Evolutionary conservation across 495 filamentous ascomycete species (phyloP).

Genomic region (Annulohypoxylon nitens): DNA sequence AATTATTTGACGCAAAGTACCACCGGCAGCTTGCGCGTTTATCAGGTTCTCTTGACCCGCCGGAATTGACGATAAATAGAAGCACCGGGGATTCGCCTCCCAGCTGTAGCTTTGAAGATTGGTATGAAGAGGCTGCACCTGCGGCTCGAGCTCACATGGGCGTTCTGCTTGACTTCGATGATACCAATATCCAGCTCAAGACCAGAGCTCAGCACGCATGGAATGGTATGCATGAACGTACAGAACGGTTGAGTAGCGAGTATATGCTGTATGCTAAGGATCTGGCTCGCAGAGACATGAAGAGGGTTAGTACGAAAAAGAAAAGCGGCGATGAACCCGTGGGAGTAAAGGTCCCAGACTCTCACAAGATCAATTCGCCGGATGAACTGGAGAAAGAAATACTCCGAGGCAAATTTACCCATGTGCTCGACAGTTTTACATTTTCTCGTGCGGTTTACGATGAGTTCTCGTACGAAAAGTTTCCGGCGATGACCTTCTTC

Average conservation of each 20-base stretch:
- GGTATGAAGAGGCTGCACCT: slow-evolving; percentile 61
- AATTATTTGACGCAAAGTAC: slow-evolving; percentile 57
- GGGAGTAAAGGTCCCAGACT: background rate
- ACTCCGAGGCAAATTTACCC: background rate
- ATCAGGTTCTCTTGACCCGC: slow-evolving; percentile 63
- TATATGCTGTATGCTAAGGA: background rate
- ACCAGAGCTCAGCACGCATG: too few species aligned
- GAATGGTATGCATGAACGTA: background rate
- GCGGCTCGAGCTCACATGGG: slow-evolving; percentile 56
- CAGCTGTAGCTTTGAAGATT: slow-evolving; percentile 65
- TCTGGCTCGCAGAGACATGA: background rate
- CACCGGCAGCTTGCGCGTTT: slow-evolving; percentile 56
- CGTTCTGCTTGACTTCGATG: slow-evolving; percentile 4
- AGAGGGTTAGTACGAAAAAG: background rate
- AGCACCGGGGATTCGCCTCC: background rate
- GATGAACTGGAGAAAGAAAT: background rate
- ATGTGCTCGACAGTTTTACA: slow-evolving; percentile 68
- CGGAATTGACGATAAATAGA: slow-evolving; percentile 42
- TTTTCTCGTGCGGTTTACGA: slow-evolving; percentile 76
- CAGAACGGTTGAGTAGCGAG: background rate
- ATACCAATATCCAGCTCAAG: background rate
- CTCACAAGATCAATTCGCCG: background rate
- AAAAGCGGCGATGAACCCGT: background rate
- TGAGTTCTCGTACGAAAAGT: slow-evolving; percentile 72
- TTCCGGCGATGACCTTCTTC: slow-evolving; percentile 52